Percentiles rank a stretch among this genome's conserved stretches.
phyloP scores from a whole-genome alignment of 805 yeast genomes.

The Maudiozyma serrabonitensis region DNA sequence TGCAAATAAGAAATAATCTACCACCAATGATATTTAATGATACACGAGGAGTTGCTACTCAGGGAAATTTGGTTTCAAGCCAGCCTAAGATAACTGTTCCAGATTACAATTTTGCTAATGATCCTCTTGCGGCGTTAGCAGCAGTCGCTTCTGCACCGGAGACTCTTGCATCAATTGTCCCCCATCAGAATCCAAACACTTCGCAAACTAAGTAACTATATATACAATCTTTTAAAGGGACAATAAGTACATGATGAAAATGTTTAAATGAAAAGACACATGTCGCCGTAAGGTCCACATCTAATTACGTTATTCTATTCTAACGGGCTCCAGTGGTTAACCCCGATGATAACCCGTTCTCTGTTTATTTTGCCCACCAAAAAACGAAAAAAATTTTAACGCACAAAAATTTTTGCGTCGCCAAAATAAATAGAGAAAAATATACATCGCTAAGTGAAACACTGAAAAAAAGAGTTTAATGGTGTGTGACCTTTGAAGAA shows the following conservation, averaged over 20 bases:
- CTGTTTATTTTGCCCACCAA: no score
- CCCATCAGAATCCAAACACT: background rate
- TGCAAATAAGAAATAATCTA: background rate
- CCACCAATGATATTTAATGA: background rate
- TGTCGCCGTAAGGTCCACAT: no score
- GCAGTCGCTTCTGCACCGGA: slow-evolving; percentile 31
- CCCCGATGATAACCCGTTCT: no score
- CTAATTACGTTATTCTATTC: no score
- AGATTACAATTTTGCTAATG: slow-evolving; percentile 22
- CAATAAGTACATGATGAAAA: no score
- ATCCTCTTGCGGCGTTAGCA: slow-evolving; percentile 31
- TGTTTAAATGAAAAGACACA: no score
- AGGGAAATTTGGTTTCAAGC: background rate
- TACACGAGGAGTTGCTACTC: background rate
- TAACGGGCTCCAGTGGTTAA: no score
- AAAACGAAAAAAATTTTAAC: no score
- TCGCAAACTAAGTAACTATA: background rate
- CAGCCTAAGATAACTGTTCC: background rate
- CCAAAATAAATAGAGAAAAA: no score
- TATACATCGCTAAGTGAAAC: background rate
- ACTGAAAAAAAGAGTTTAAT: background rate
- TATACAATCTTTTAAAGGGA: no score
- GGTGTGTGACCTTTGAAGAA: no score
- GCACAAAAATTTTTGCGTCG: no score
- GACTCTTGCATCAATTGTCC: slow-evolving; percentile 10